Percentiles rank a stretch among this genome's conserved stretches.
Evolutionary conservation across 2,329 filamentous ascomycete genomes (phyloP).

Genomic region (Rosellinia necatrix): DNA sequence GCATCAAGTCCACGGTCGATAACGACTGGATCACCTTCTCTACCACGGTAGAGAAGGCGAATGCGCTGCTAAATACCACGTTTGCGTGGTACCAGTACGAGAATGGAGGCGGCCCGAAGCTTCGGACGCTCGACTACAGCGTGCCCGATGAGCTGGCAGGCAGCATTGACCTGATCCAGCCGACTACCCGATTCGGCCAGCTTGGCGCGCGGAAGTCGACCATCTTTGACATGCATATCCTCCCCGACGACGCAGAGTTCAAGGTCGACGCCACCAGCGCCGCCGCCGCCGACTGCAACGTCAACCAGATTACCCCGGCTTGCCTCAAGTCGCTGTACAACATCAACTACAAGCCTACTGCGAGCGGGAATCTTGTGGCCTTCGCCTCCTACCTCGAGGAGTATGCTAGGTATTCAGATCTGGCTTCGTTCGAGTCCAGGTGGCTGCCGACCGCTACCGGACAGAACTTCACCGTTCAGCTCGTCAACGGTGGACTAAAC

Average conservation of each 20-base stretch:
- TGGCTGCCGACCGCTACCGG: constrained; percentile 58
- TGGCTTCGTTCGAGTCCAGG: constrained; percentile 58
- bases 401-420: constrained; percentile 58
- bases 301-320: constrained; percentile 46
- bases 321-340: constrained; percentile 53
- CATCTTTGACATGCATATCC: constrained; percentile 37
- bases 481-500: constrained; percentile 62
- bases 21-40: constrained; percentile 49
- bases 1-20: constrained; percentile 44
- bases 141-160: constrained; percentile 44
- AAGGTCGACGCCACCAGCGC: constrained; percentile 18
- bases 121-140: constrained; percentile 44
- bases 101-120: constrained; percentile 45
- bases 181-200: constrained; percentile 55
- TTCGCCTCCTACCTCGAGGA: constrained; percentile 56
- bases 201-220: constrained; percentile 41
- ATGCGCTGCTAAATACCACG: constrained; percentile 52
- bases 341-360: constrained; percentile 55
- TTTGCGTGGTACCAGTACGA: constrained; percentile 51
- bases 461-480: constrained; percentile 60
- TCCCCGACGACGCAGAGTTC: constrained; percentile 30
- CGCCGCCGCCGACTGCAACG: constrained; percentile 43
- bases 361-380: constrained; percentile 65
- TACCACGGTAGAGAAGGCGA: constrained; percentile 47
- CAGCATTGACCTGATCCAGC: constrained; percentile 54